These are phyloP conservation scores for Starmerella tilneyi DNA, from an alignment of 805 yeast species.

Conservation along the genomic window DNA sequence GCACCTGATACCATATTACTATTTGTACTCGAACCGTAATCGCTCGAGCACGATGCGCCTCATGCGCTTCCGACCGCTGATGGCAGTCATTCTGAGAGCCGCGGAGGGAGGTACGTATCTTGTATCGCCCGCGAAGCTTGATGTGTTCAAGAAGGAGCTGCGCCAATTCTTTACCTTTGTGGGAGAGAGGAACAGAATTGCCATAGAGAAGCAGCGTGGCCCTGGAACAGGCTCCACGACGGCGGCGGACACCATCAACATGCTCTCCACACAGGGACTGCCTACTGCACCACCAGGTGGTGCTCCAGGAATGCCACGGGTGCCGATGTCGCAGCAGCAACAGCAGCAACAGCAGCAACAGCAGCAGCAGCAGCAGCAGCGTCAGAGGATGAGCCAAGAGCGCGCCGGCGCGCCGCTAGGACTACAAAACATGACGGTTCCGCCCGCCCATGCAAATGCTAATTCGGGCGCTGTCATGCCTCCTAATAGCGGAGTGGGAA, in stretches of 20 bases:
- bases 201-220: slow-evolving; percentile 13
- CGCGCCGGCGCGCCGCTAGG: background rate
- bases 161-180: slow-evolving; percentile 67
- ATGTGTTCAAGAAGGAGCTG: slow-evolving; percentile 59
- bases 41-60: slow-evolving; percentile 65
- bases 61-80: slow-evolving; percentile 68
- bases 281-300: background rate
- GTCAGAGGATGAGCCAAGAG: background rate
- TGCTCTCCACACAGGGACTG: slow-evolving; percentile 1
- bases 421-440: background rate
- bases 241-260: background rate
- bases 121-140: slow-evolving; percentile 63
- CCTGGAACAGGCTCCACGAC: background rate
- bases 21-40: slow-evolving; percentile 55
- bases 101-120: slow-evolving; percentile 48
- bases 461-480: background rate
- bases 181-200: slow-evolving; percentile 35
- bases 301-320: background rate
- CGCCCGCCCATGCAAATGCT: background rate
- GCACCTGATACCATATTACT: slow-evolving; percentile 67
- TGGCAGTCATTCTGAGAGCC: slow-evolving; percentile 62
- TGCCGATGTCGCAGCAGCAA: background rate
- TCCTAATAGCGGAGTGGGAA: background rate
- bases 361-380: background rate
- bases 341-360: background rate